These are phyloP conservation scores for Mortierella polycephala DNA, from an alignment of 371 early-diverging fungal species.

Conservation along the genomic window DNA sequence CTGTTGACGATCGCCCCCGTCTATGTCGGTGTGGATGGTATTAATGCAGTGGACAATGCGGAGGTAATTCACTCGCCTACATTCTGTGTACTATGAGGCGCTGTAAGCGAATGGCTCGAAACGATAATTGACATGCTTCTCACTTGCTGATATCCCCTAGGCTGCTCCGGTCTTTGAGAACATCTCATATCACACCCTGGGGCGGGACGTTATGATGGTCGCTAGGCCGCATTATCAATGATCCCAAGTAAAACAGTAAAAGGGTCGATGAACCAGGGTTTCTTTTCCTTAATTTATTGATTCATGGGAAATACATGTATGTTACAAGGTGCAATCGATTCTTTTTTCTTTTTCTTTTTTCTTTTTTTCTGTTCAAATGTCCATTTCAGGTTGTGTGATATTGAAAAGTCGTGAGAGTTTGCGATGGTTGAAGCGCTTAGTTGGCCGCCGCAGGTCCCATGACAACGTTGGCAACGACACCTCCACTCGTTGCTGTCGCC, in stretches of 20 bases:
- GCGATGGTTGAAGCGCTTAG: constrained; percentile 3
- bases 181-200: constrained; percentile 38
- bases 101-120: not conserved
- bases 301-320: too few relatives aligned
- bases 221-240: constrained; percentile 16
- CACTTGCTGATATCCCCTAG: constrained; percentile 11
- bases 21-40: constrained; percentile 71
- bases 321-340: too few relatives aligned
- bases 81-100: too few relatives aligned
- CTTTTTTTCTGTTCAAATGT: not conserved
- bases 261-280: too few relatives aligned
- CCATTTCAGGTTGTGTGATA: not conserved
- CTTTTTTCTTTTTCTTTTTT: too few relatives aligned
- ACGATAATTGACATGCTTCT: not conserved
- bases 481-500: constrained; percentile 66
- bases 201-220: constrained; percentile 48
- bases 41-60: constrained; percentile 57
- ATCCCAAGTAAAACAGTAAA: too few relatives aligned
- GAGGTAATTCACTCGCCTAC: constrained; percentile 32
- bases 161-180: constrained; percentile 27
- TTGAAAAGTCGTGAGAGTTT: not conserved
- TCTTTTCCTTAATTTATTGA: too few relatives aligned
- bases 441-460: constrained; percentile 36
- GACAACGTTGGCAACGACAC: constrained; percentile 50
- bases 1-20: constrained; percentile 86